Conservation (phyloP, 169 alveolate species). For the Amoebophrya sp. region DNA sequence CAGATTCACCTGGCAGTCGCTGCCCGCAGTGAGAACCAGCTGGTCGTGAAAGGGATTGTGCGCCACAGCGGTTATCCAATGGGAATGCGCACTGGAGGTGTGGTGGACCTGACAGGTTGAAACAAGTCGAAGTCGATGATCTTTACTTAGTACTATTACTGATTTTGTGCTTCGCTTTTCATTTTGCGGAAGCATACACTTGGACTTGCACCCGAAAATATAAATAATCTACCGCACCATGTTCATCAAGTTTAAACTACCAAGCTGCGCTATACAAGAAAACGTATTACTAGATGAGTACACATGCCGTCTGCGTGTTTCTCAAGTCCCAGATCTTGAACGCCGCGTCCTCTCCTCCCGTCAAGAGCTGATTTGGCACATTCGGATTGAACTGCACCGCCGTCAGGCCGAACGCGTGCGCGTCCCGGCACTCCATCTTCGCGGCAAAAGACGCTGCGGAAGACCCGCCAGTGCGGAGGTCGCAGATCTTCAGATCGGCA, state of each 20-base stretch:
- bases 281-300: not conserved
- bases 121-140: too few species aligned
- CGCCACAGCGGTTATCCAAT: not conserved
- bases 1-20: not conserved
- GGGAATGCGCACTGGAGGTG: not conserved
- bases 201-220: too few species aligned
- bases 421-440: not conserved
- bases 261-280: too few species aligned
- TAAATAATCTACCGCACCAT: too few species aligned
- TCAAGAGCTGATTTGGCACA: not conserved
- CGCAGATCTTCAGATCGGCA: not conserved
- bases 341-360: not conserved
- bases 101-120: not conserved
- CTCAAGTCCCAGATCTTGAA: not conserved
- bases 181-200: too few species aligned
- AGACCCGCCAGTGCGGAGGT: not conserved
- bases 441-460: not conserved
- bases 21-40: not conserved
- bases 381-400: not conserved
- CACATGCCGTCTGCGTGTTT: not conserved
- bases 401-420: not conserved
- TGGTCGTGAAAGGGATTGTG: not conserved
- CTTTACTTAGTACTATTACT: too few species aligned
- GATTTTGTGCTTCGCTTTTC: too few species aligned
- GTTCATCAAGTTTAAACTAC: too few species aligned